Evolutionary conservation across 257 asterid species (phyloP).

Genomic region (Linaria vulgaris): DNA sequence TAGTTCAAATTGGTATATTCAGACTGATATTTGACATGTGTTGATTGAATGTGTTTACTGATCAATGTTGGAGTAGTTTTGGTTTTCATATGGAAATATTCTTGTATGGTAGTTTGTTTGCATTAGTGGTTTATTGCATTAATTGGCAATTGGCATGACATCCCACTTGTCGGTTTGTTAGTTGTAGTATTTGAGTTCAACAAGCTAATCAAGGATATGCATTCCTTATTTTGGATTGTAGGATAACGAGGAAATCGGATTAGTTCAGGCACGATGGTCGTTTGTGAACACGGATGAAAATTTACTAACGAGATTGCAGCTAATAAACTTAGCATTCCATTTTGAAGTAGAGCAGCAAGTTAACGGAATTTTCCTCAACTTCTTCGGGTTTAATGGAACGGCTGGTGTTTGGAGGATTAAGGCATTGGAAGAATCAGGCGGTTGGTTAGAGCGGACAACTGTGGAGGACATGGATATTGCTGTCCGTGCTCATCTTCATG

Average conservation of each 20-base stretch:
- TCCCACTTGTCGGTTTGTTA: neutral
- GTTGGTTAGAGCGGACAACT: slow-evolving; percentile 96
- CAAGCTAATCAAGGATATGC: neutral
- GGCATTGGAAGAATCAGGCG: slow-evolving; percentile 93
- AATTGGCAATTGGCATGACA: neutral
- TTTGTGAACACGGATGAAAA: slow-evolving; percentile 95
- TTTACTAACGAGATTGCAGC: slow-evolving; percentile 80
- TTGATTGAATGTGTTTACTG: neutral
- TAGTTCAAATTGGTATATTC: neutral
- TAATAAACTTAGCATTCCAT: slow-evolving; percentile 86
- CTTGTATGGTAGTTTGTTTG: neutral
- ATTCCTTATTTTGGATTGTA: slow-evolving; percentile 31
- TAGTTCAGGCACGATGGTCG: slow-evolving; percentile 98
- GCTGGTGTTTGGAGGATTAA: slow-evolving; percentile 98
- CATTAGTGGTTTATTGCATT: slow-evolving; percentile 4
- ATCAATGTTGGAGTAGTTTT: neutral
- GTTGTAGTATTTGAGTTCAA: neutral
- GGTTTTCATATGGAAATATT: neutral
- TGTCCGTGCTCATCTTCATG: slow-evolving; percentile 94
- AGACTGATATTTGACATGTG: neutral
- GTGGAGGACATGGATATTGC: slow-evolving; percentile 99
- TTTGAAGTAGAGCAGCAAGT: slow-evolving; percentile 98
- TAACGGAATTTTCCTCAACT: slow-evolving; percentile 74
- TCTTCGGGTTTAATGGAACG: slow-evolving; percentile 97
- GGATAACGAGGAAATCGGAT: slow-evolving; percentile 89